Base-by-base conservation (phyloP, 805 yeast genomes). In the Kuraishia piskuri region DNA sequence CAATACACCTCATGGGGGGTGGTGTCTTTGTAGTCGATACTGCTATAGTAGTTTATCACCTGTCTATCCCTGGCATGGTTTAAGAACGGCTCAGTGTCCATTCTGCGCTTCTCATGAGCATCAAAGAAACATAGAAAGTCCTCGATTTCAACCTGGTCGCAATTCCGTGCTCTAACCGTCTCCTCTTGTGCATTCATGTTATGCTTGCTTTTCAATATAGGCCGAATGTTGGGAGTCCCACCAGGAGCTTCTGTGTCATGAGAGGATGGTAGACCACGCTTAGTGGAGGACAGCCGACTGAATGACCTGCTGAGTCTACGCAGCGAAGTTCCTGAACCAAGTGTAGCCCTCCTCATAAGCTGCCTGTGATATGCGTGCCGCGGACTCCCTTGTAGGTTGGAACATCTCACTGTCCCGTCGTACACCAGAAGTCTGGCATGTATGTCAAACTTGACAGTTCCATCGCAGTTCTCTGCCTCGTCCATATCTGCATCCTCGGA, bases 61-160 rank as follows among this genome's bases (percentile, higher is more conserved):
- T 75, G 79, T 40, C 60, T 63, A 48, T 68, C 75, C 50, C 79
- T 66, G 12, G 66, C 60, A 45, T 61, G 66, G 4, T 63, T 62
- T 50, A 71, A 61, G 25, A 58, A 63, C 5, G 63, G 64, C 54
- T 68, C 76, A 19, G 66, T 67, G 40, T 62, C 65, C 49, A 63
- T 58, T 19, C 71, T 64, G 49, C 64, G 60, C 36, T 64, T 61
- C 53, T 74, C 77, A 54, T 68, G 68, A 7, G 66, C 59, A 22
- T 69, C 71, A 49, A 74, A 67, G 46, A 63, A 64, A 14, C 62
- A 58, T 46, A 74, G 48, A 54, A 74, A 73, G 2, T 68, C 68
- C 3, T 63, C 67, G 22, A 73, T 61, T 12, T 63, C 69, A 10
- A 74, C 72, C 19, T 57, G 63, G 54, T 73, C 77, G 53, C 77